Percentiles rank a stretch among this genome's conserved stretches.
These are phyloP conservation scores for Amanita inopinata DNA, from an alignment of 768 basidiomycete genomes.

Conservation along the genomic window DNA sequence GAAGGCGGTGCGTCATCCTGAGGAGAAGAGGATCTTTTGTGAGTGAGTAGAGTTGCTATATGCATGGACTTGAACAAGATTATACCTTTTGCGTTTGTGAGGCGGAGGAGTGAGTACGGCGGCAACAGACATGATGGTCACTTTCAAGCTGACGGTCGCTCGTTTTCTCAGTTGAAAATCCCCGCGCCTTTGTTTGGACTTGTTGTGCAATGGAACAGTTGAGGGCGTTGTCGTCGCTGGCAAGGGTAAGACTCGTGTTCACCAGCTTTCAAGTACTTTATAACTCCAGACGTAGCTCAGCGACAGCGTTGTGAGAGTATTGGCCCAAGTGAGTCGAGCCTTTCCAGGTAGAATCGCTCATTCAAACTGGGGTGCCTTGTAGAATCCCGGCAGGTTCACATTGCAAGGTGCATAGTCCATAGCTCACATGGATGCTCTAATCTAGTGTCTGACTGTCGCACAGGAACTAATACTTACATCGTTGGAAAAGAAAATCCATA, in stretches of 20 bases:
- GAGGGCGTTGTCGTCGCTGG: constrained; percentile 21
- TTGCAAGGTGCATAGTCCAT: constrained; percentile 53
- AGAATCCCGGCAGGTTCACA: constrained; percentile 88
- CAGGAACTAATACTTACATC: constrained; percentile 88
- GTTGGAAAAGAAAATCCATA: constrained; percentile 62
- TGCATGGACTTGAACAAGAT: too few relatives aligned
- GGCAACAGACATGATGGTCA: constrained; percentile 30
- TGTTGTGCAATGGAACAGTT: constrained; percentile 16
- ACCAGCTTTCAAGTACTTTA: too few relatives aligned
- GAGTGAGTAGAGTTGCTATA: constrained; percentile 37
- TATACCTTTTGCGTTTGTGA: constrained; percentile 43
- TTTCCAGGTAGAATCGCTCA: background rate
- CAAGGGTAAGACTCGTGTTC: constrained; percentile 29
- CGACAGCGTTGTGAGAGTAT: constrained; percentile 52
- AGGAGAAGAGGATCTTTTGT: constrained; percentile 25
- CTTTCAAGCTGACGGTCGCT: too few relatives aligned
- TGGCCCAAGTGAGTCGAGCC: constrained; percentile 55
- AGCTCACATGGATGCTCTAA: background rate
- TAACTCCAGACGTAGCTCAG: constrained; percentile 29
- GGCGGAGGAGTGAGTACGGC: constrained; percentile 20
- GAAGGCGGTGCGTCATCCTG: constrained; percentile 32
- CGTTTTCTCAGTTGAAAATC: constrained; percentile 9
- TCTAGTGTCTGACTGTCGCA: constrained; percentile 1
- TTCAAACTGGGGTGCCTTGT: background rate
- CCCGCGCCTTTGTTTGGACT: constrained; percentile 10